phyloP scores from a whole-genome alignment of 805 yeast species.

The Barnettozyma californica region DNA sequence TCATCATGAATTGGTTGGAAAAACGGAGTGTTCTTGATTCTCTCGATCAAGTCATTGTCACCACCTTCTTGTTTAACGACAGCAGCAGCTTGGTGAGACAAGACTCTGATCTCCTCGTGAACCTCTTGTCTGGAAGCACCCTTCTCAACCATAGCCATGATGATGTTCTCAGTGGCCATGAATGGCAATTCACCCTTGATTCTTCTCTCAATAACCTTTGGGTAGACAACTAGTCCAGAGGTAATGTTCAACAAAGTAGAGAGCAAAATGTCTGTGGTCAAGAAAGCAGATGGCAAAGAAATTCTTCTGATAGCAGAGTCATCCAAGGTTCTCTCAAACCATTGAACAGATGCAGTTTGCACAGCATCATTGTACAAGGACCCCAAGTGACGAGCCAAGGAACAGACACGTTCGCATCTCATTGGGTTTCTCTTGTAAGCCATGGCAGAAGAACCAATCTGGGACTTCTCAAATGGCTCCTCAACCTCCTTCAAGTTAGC shows the following conservation, averaged over 20 bases:
- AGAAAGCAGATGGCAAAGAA: slow-evolving; percentile 91
- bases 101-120: slow-evolving; percentile 94
- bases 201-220: slow-evolving; percentile 97
- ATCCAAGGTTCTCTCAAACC: slow-evolving; percentile 99
- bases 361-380: slow-evolving; percentile 88
- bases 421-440: slow-evolving; percentile 99
- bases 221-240: slow-evolving; percentile 94
- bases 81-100: slow-evolving; percentile 95
- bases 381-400: slow-evolving; percentile 94
- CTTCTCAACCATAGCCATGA: slow-evolving; percentile 99
- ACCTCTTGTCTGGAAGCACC: slow-evolving; percentile 98
- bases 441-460: slow-evolving; percentile 98
- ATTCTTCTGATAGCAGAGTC: slow-evolving; percentile 98
- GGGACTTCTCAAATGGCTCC: slow-evolving; percentile 98
- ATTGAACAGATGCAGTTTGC: slow-evolving; percentile 95
- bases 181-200: slow-evolving; percentile 92
- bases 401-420: slow-evolving; percentile 98
- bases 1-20: slow-evolving; percentile 87
- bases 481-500: slow-evolving; percentile 97
- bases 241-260: slow-evolving; percentile 88
- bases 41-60: slow-evolving; percentile 91
- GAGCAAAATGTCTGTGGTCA: slow-evolving; percentile 90
- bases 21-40: slow-evolving; percentile 71
- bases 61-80: slow-evolving; percentile 98
- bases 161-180: slow-evolving; percentile 98